Conservation (phyloP, 306 rosid species). For the Trichosanthes cucumerina region DNA sequence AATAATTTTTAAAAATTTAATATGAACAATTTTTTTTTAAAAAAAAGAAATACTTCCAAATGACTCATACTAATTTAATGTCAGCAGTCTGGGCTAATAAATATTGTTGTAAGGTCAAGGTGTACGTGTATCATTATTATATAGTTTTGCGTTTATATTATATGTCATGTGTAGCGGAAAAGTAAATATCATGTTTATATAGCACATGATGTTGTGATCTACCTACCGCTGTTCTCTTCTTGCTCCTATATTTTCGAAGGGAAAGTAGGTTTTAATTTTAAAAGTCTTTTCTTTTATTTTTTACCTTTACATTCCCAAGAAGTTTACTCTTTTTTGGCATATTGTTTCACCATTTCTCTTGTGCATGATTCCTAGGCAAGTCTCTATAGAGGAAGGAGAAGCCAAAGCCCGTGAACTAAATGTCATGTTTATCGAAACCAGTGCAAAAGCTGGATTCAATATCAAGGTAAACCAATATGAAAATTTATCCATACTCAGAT, state of each 20-base stretch:
- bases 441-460: conserved; percentile 91
- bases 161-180: not conserved
- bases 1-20: not conserved
- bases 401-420: conserved; percentile 65
- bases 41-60: not conserved
- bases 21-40: not conserved
- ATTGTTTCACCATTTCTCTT: not conserved
- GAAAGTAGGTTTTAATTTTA: not conserved
- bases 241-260: not conserved
- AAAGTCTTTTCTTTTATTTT: not conserved
- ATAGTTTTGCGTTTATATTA: not conserved
- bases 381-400: conserved; percentile 86
- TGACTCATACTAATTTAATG: not conserved
- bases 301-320: not conserved
- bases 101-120: not conserved
- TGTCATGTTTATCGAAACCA: conserved; percentile 83
- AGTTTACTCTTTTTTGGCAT: not conserved
- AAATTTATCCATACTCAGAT: not conserved
- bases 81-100: not conserved
- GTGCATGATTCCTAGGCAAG: conserved; percentile 47
- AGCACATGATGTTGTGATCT: not conserved
- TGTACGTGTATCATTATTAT: not conserved
- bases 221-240: not conserved
- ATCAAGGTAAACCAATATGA: conserved; percentile 42
- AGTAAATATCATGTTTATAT: not conserved